Base-by-base conservation (phyloP, 371 early-diverging fungal genomes). In the Batrachochytrium dendrobatidis region DNA sequence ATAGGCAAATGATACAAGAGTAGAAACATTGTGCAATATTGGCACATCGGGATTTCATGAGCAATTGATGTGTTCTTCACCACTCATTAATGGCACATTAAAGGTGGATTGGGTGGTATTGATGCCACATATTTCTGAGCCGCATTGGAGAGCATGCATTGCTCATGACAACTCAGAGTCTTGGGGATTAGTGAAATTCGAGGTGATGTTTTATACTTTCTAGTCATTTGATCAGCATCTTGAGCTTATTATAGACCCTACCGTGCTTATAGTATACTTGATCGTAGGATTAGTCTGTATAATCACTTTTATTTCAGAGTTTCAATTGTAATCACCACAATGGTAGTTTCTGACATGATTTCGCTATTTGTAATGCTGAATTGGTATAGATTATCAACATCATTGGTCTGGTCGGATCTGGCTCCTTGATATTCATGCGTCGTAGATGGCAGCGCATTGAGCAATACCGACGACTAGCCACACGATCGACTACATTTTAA, bases 11-110 rank as follows among this genome's bases (percentile, higher is more conserved):
- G n/a, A n/a, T n/a, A n/a, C n/a, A n/a, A n/a, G n/a, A n/a, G n/a
- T n/a, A n/a, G n/a, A n/a, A n/a, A n/a, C n/a, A n/a, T n/a, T n/a
- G n/a, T n/a, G n/a, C n/a, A n/a, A n/a, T n/a, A n/a, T n/a, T n/a
- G n/a, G n/a, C n/a, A n/a, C n/a, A n/a, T 30, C 51, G n/a, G 51
- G 51, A 3, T 51, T 51, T 32, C 24, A n/a, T 17, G 51, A 51
- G 25, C n/a, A 3, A 17, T 32, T 51, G 3, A n/a, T 7, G 4
- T 51, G 51, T 22, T 30, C 8, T 17, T 7, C 3, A 3, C 51
- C 51, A 22, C 3, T 24, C 3, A n/a, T 51, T 32, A 51, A 51
- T 22, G 51, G 51, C 30, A 51, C 51, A n/a, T 12, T 24, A 3
- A 17, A 28, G 2, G 28, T 24, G n/a, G 5, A 5, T 3, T 51